Base-by-base conservation (phyloP, 768 basidiomycete genomes). In the Hericium rajendrae region DNA sequence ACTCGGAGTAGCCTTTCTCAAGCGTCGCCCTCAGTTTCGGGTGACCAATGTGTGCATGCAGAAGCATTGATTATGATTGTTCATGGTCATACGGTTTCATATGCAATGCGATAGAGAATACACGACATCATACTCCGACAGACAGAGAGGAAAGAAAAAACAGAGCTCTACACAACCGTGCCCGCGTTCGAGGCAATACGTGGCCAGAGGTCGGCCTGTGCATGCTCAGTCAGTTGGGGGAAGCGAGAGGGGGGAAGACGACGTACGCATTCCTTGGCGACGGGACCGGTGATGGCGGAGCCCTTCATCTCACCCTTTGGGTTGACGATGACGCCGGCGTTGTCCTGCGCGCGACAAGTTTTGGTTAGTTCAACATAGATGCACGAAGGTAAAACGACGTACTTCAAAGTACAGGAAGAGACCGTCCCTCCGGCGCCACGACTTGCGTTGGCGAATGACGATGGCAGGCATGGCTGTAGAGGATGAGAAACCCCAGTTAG, bases 271-370 rank as follows among this genome's bases (percentile, higher is more conserved):
- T 97, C 95, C 84, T 98, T 99, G 77, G 95, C 97, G 61, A 99
- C 91, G 41, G 93, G 94, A 57, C 93, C 93, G 38, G 93, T 91
- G 70, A 97, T 95, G 59, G 91, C 91, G 54, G 91, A 94, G 52
- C 95, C 95, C 81, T 99, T 99, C 97, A 99, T 99, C 79, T 99
- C 97, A 67, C 95, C 95, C 82, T 97, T 97, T 69, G 91, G 88
- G 79, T 97, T 97, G 67, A 97, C 93, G 61, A 95, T 95, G 56
- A 95, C 94, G 72, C 94, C 93, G 46, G 93, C 94, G 70, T 94
- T 94, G 74, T 95, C 93, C 87, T 87, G 54, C 41, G 51, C 15
- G 20, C 32, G 12, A 26, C 48, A 10, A 38, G 50, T 43, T 18
- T 20, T 53, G 37, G 51, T 40, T 12, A 43, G 18, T 6, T 26